phyloP scores from a whole-genome alignment of 352 stramenopile genomes.

The Pythium apleroticum region DNA sequence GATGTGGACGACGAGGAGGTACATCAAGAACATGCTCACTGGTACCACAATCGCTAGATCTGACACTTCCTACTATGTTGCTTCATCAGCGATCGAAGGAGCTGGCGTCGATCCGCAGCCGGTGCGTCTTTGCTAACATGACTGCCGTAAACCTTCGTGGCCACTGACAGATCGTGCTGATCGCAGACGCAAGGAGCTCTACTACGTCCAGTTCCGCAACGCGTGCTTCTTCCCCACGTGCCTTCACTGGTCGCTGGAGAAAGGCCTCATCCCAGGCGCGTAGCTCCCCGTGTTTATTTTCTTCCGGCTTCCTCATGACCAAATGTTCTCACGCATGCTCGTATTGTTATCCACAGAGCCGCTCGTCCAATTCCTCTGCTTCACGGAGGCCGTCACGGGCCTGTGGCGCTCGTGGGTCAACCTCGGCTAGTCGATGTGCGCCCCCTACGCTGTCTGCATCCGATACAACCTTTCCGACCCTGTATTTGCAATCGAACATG shows the following conservation, averaged over 20 bases:
- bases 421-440: slow-evolving; percentile 20
- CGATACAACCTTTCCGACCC: background rate
- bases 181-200: slow-evolving; percentile 62
- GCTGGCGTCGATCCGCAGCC: slow-evolving; percentile 46
- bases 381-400: slow-evolving; percentile 59
- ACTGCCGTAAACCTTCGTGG: no score
- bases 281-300: background rate
- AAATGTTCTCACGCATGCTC: background rate
- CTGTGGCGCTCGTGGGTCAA: slow-evolving; percentile 79
- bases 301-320: background rate
- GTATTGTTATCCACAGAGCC: slow-evolving; percentile 38
- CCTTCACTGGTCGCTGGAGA: slow-evolving; percentile 79
- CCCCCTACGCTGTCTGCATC: background rate
- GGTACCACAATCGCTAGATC: no score
- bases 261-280: slow-evolving; percentile 64
- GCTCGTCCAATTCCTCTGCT: slow-evolving; percentile 71
- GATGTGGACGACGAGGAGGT: slow-evolving; percentile 63
- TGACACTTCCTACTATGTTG: no score
- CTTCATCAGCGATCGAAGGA: slow-evolving; percentile 34
- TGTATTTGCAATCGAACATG: background rate
- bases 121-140: slow-evolving; percentile 25
- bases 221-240: slow-evolving; percentile 79
- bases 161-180: no score
- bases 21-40: background rate
- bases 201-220: slow-evolving; percentile 79